phyloP scores from a whole-genome alignment of 139 green algal genomes.

The Coccomyxa sp. region DNA sequence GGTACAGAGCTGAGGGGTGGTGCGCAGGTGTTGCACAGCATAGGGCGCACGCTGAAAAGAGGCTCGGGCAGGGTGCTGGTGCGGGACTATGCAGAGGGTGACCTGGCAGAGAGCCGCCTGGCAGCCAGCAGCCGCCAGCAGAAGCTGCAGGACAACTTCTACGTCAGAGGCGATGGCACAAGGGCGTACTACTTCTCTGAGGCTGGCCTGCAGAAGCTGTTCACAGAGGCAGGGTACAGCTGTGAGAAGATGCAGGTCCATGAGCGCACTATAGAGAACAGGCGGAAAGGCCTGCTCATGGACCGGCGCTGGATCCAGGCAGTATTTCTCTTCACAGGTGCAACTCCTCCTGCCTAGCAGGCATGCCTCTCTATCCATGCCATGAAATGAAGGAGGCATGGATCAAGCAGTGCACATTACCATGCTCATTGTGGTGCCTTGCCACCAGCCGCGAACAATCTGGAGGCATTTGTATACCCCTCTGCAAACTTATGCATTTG shows the following conservation, averaged over 20 bases:
- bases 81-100: slow-evolving; percentile 66
- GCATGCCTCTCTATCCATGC: not conserved
- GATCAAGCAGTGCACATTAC: not conserved
- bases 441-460: not conserved
- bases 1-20: not conserved
- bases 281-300: slow-evolving; percentile 52
- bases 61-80: slow-evolving; percentile 67
- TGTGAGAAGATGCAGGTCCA: slow-evolving; percentile 40
- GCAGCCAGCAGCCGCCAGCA: slow-evolving; percentile 5
- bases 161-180: slow-evolving; percentile 77
- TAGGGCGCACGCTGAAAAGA: slow-evolving; percentile 46
- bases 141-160: slow-evolving; percentile 58
- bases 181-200: slow-evolving; percentile 75
- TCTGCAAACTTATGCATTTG: no score
- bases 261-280: slow-evolving; percentile 59
- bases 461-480: no score
- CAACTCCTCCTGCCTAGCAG: not conserved
- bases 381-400: no score
- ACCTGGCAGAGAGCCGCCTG: slow-evolving; percentile 60
- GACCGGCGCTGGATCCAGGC: slow-evolving; percentile 76
- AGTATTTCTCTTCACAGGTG: not conserved
- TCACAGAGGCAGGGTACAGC: slow-evolving; percentile 47
- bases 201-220: slow-evolving; percentile 45
- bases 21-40: slow-evolving; percentile 50
- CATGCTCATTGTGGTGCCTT: not conserved